Percentiles rank a stretch among this genome's conserved stretches.
These are phyloP conservation scores for Pseudoneurospora amorphoporcata DNA, from an alignment of 495 filamentous ascomycete species.

Conservation along the genomic window DNA sequence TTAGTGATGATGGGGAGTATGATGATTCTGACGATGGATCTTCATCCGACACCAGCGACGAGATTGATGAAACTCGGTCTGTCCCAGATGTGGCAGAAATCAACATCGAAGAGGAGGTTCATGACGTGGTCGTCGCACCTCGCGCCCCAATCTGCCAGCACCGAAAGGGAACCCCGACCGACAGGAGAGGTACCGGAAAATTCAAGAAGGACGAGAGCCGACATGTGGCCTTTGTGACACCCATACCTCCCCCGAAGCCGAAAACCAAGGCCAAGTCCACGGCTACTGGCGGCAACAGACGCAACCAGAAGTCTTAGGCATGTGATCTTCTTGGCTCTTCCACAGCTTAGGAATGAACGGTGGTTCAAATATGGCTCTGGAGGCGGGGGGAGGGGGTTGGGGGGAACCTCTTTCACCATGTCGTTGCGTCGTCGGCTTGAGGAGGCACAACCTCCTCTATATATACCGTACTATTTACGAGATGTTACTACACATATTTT, in stretches of 20 bases:
- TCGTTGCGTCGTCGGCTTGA: background rate
- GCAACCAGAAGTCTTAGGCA: conserved; percentile 16
- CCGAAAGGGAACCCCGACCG: conserved; percentile 8
- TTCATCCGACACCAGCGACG: conserved; percentile 34
- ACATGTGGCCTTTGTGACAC: conserved; percentile 37
- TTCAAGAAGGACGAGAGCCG: conserved; percentile 36
- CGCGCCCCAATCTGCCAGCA: conserved; percentile 27
- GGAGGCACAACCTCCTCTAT: background rate
- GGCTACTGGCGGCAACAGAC: conserved; percentile 8
- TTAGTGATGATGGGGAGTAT: conserved; percentile 79
- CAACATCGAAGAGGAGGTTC: conserved; percentile 32
- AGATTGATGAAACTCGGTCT: conserved; percentile 25
- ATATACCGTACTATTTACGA: background rate
- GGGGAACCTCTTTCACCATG: background rate
- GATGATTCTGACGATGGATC: conserved; percentile 45
- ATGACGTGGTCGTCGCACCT: conserved; percentile 24
- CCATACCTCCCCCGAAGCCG: conserved; percentile 24
- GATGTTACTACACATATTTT: background rate
- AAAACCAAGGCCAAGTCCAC: conserved; percentile 11
- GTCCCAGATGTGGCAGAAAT: conserved; percentile 42
- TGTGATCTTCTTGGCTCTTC: too few species aligned
- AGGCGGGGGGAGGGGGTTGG: background rate
- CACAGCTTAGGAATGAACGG: background rate
- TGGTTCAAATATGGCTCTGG: background rate
- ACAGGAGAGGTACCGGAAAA: conserved; percentile 13